Evolutionary conservation across 176 grass and related monocot species (phyloP).

Genomic region (Calamus simplicifolius): DNA sequence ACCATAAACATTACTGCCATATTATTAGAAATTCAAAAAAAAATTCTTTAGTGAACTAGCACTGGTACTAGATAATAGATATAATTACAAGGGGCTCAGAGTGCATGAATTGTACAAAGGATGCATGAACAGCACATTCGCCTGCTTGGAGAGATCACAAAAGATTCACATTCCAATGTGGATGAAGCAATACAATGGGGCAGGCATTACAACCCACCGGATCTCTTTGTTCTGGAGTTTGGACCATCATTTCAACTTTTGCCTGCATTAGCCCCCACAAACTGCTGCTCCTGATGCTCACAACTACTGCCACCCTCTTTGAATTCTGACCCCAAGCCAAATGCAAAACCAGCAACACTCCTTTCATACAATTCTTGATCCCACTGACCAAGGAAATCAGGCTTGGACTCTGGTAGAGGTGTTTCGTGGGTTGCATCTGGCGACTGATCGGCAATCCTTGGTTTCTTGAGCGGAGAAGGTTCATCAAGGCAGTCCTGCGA

Average conservation of each 20-base stretch:
- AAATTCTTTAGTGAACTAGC: too few relatives aligned
- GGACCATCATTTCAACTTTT: background rate
- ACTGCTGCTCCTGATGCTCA: conserved; percentile 22
- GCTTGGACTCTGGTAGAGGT: conserved; percentile 38
- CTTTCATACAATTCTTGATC: conserved; percentile 48
- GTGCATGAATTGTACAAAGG: too few relatives aligned
- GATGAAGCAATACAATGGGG: too few relatives aligned
- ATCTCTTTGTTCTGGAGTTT: too few relatives aligned
- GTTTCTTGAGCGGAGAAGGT: conserved; percentile 43
- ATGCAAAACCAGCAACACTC: conserved; percentile 18
- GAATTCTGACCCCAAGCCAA: conserved; percentile 30
- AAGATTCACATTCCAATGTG: too few relatives aligned
- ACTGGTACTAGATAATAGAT: too few relatives aligned
- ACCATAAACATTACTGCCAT: too few relatives aligned
- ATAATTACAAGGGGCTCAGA: too few relatives aligned
- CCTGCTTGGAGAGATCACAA: too few relatives aligned
- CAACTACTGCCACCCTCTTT: conserved; percentile 31
- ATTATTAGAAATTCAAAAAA: too few relatives aligned
- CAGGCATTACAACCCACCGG: too few relatives aligned
- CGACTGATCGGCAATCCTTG: conserved; percentile 30
- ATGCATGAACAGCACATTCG: too few relatives aligned
- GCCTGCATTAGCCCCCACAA: background rate
- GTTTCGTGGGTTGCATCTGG: conserved; percentile 30
- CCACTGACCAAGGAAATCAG: conserved; percentile 60
- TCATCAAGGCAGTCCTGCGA: conserved; percentile 50